Evolutionary conservation across 2,329 filamentous ascomycete species (phyloP).

Genomic region (Pseudopyrenochaeta lycopersici): DNA sequence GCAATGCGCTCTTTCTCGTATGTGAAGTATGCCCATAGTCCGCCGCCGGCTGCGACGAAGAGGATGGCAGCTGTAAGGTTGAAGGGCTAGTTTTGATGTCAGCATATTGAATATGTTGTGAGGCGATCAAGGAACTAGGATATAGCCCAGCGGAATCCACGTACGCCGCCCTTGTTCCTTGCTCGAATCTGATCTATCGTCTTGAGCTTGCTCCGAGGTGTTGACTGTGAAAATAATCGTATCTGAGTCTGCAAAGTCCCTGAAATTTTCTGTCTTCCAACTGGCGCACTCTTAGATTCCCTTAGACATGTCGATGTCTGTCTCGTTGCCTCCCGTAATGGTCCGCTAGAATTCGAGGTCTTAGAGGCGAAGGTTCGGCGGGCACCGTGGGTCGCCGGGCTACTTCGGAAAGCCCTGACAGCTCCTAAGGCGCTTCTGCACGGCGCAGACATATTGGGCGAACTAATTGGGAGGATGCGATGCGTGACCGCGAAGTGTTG

Average conservation of each 20-base stretch:
- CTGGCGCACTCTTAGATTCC: conserved; percentile 11
- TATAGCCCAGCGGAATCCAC: conserved; percentile 4
- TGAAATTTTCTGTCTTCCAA: conserved; percentile 7
- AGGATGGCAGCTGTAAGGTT: conserved; percentile 89
- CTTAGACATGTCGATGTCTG: conserved; percentile 21
- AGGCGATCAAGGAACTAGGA: background rate
- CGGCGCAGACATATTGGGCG: conserved; percentile 37
- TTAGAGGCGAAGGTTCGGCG: conserved; percentile 38
- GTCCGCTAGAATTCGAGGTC: conserved; percentile 17
- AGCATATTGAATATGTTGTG: conserved; percentile 6
- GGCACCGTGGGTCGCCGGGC: conserved; percentile 22
- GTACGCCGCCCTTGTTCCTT: conserved; percentile 47
- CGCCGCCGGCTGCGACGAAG: conserved; percentile 80
- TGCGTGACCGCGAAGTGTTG: conserved; percentile 6
- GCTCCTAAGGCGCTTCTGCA: conserved; percentile 34
- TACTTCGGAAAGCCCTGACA: conserved; percentile 18
- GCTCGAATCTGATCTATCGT: conserved; percentile 48
- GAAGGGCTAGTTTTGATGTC: conserved; percentile 72
- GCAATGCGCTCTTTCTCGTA: conserved; percentile 92
- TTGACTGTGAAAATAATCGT: conserved; percentile 40
- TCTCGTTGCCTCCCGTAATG: conserved; percentile 15
- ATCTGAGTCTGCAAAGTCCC: no score
- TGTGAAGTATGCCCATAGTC: conserved; percentile 89
- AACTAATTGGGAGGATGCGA: background rate
- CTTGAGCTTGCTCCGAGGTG: conserved; percentile 40